Base-by-base conservation (phyloP, 805 yeast genomes). In the Peterozyma xylosa region DNA sequence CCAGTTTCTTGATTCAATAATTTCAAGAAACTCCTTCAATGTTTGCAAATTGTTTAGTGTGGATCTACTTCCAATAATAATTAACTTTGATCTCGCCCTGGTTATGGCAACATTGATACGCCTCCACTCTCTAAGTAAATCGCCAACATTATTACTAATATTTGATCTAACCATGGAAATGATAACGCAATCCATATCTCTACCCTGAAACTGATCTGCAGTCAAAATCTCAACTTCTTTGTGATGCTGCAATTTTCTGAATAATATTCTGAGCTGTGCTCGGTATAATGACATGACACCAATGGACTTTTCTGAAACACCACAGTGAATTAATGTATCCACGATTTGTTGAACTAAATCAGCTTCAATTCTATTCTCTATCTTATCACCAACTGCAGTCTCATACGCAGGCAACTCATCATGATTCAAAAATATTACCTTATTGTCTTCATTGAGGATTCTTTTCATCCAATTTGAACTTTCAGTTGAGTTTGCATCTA, bases 31-130 rank as follows among this genome's bases (percentile, higher is more conserved):
- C 11, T 74, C 75, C 42, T 72, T 70, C 39, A 84, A 68, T 10
- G 80, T 73, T 3, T 67, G 68, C 35, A 73, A 72, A 21, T 64
- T 66, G 29, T 66, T 60, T 50, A 88, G 63, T 0, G 96, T 85
- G 9, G 66, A 64, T 43, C 70, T 71, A 1, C 96, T 86, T 0
- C 99, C 99, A 33, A 93, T 65, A 14, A 93, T 77, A 13, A 93
- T 74, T 37, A 95, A 71, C 60, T 93, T 93, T 16, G 84, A 74
- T 57, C 78, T 80, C 0, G 99, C 91, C 49, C 99, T 71, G 0
- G 98, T 93, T 58, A 93, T 82, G 0, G 97, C 95, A 33, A 93
- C 99, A 61, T 93, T 93, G 39, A 93, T 75, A 47, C 99, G 73
- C 49, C 97, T 71, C 90, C 96, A 83, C 53, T 93, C 98, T 48